Evolutionary conservation across 2,329 filamentous ascomycete genomes (phyloP), one percentile per base, ranked within the genome.

Genomic region (Hortaea sp.): DNA sequence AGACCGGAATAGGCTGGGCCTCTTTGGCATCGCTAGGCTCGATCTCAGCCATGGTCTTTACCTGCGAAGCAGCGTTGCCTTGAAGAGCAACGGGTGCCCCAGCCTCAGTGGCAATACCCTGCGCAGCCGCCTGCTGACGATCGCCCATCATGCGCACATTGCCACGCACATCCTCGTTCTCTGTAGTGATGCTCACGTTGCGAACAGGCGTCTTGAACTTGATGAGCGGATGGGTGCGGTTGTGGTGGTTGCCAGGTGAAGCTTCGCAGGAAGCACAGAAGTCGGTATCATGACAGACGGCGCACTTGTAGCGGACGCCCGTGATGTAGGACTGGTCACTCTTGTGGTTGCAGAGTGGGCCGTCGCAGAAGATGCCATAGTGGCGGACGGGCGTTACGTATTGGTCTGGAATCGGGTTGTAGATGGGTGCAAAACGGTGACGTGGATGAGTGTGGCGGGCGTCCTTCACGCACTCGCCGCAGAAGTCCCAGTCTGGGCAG

Each of bases 401-500:
- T 49, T 66, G 69, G 60, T 63, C 73, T 60, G 59, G 70, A 35
- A 87, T 73, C 13, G 84, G 79, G 57, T 88, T 84, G 60, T 92
- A 95, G 55, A 98, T 77, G 38, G 88, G 80, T 9, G 86, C 86
- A 62, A 98, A 97, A 55, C 89, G 85, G 66, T 98, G 92, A 46
- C 77, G 75, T 12, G 86, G 80, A 64, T 98, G 94, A 42, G 77
- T 79, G 57, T 79, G 75, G 49, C 69, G 66, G 39, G 86, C 83
- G 54, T 75, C 78, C 57, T 74, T 69, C 48, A 87, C 67, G 67
- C 94, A 98, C 6, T 78, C 72, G 27, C 77, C 75, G 73, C 92
- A 98, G 70, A 86, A 97, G 62, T 98, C 92, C 85, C 88, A 98
- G 66, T 98, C 92, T 39, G 94, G 92, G 72, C 92, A 98, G 64